Base-by-base conservation (phyloP, 1,284 basidiomycete species). In the Gymnopus androsaceus region DNA sequence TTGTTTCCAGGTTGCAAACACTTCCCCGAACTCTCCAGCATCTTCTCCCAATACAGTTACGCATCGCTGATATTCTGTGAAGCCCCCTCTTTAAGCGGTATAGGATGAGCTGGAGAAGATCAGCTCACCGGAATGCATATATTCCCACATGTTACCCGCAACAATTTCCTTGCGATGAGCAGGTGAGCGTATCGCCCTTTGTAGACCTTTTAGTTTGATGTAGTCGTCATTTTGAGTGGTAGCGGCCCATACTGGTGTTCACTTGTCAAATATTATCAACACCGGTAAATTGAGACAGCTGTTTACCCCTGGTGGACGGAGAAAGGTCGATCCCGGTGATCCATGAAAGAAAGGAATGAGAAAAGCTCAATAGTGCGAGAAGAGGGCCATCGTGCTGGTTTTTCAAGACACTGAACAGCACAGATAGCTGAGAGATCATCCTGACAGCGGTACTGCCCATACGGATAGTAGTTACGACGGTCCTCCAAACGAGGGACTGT, bases 81-180 rank as follows among this genome's bases (percentile, higher is more conserved):
- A 55, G 4, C 19, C 17, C 19, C 34, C 27, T 31, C 30, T 34
- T 11, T 41, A 30, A n/a, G 34, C 8, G 7, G 33, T 11, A 40
- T 14, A 34, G n/a, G 27, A 45, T 45, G 46, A 25, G 34, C 34
- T 19, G 36, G 34, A 37, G 45, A 66, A 15, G 12, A 6, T 28
- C n/a, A 6, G 15, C 34, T 53, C 64, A 85, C 82, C 67, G 41
- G 73, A 62, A 3, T 77, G 73, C 55, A 88, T 69, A 64, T 82
- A 82, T 34, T 80, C 75, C 28, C 76, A 72, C 48, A 92, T 72
- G 42, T 82, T 82, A 15, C 85, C 82, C 0, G 89, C 86, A 8
- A 90, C 84, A 38, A 92, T 73, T 66, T 92, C 90, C 63, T 91
- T 85, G 19, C 88, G 79, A 64, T 92, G 85, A 19, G 66, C 58